Evolutionary conservation across 192 early-diverging fungal species (phyloP), one percentile per base, ranked within the genome.

Genomic region (Backusella liffmaniae): DNA sequence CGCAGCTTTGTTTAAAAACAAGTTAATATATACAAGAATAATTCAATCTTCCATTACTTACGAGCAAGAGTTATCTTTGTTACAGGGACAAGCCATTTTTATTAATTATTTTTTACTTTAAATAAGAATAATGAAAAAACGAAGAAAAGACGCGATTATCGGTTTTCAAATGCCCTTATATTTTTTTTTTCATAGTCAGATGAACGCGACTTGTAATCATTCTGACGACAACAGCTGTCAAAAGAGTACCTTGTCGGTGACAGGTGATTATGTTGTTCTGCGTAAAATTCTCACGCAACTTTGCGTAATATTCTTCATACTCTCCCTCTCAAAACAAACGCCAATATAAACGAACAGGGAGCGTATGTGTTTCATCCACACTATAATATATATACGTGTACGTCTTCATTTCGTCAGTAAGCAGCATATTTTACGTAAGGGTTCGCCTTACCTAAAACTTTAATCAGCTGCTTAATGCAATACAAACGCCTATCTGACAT

Each of bases 171-270:
- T 9, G 23, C 12, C 21, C 5, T n/a, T 71, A 32, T 71, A 41
- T 71, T 71, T 4, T 71, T 68, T 68, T 68, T 72, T 72, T 49
- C 71, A 53, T 18, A 34, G 32, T 26, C 71, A 72, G 71, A 51
- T 35, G 18, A 69, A n/a, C 67, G 13, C 7, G 67, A 69, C 18
- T 3, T 23, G 36, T 23, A 41, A 23, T 36, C 67, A 53, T 32
- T 32, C 35, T 41, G 36, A 69, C 37, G 67, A 69, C 39, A 67
- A 36, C 5, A 67, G 32, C 66, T 69, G 67, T 69, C 67, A 69
- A 69, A 68, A 4, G 67, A 69, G 36, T 69, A 69, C 67, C 67
- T 69, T 69, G 18, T 13, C n/a, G 67, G 67, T 39, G 37, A 29
- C 67, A 69, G 35, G 18, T 69, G 67, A 69, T n/a, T 26, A 4